Base-by-base conservation (phyloP, 2,329 filamentous ascomycete genomes). In the Leptodontidium sp. region DNA sequence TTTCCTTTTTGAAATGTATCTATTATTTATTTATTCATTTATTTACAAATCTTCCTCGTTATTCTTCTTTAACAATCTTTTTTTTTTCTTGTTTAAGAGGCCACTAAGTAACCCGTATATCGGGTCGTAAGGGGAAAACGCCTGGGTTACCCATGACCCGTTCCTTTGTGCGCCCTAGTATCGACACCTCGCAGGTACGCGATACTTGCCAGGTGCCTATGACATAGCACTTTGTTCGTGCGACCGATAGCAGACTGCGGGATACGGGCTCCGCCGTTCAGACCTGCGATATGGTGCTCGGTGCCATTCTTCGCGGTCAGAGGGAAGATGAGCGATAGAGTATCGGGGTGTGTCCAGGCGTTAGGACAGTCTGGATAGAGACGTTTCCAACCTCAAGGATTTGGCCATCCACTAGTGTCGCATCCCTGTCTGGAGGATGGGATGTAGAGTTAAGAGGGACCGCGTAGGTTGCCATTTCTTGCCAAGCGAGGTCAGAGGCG, bases 301-400 rank as follows among this genome's bases (percentile, higher is more conserved):
- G 14, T 21, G 5, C 3, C 5, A 32, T 57, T 50, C 47, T 50
- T 50, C 5, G 5, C 7, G 24, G 53, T 32, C 2, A 57, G 4
- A 3, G 12, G 24, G 24, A 57, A 57, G 53, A 57, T 57, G 24
- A 57, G 53, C 17, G 53, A 57, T 57, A 57, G 53, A 12, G 53
- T 57, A 14, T 24, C 24, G 17, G 53, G 53, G 24, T 35, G 32
- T 57, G 53, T 14, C 53, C 24, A 15, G 24, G 24, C 4, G 24
- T 57, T 1, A 57, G 53, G 24, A 57, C 8, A 14, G 24, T 57
- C 8, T 57, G 1, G 24, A 57, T 15, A n/a, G 53, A 15, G 24
- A 57, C 11, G 2, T 57, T 57, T 14, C 24, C 24, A 7, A 57
- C 53, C 2, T 7, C 32, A 1, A 57, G 12, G 53, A 17, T 15